Evolutionary conservation across 352 stramenopile species (phyloP).

Genomic region (Phytophthora crassamura): DNA sequence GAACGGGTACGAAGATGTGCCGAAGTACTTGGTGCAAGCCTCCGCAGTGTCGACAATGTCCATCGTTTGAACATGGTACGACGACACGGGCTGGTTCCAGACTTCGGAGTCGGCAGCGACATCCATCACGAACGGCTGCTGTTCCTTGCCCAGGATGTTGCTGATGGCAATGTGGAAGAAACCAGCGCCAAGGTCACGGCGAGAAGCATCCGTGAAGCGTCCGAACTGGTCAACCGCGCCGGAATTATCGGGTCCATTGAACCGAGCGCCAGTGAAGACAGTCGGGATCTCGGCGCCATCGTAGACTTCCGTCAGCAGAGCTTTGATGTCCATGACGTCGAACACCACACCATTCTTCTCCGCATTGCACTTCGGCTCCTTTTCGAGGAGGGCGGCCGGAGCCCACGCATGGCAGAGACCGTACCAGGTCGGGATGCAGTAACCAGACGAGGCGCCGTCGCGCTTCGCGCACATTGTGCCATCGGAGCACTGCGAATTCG

Average conservation of each 20-base stretch:
- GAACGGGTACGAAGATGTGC: constrained; percentile 46
- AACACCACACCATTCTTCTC: constrained; percentile 51
- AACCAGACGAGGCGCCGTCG: constrained; percentile 29
- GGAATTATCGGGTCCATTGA: constrained; percentile 37
- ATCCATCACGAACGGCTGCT: constrained; percentile 59
- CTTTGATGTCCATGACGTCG: constrained; percentile 58
- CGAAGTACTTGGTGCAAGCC: constrained; percentile 33
- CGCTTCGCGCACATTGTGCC: constrained; percentile 40
- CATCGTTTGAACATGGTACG: constrained; percentile 38
- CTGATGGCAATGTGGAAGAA: constrained; percentile 59
- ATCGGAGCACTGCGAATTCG: constrained; percentile 27
- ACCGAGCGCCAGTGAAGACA: constrained; percentile 55
- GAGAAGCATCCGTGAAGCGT: constrained; percentile 46
- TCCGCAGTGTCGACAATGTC: constrained; percentile 31
- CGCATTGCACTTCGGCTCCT: constrained; percentile 47
- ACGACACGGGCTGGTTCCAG: constrained; percentile 66
- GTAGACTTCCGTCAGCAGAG: constrained; percentile 49
- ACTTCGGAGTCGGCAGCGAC: constrained; percentile 42
- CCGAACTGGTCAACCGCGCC: constrained; percentile 46
- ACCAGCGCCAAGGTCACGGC: constrained; percentile 53
- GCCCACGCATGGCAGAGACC: constrained; percentile 58
- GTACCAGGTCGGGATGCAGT: constrained; percentile 55
- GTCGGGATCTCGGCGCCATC: constrained; percentile 38
- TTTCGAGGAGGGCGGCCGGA: constrained; percentile 45
- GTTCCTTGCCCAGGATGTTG: constrained; percentile 55